Conservation (phyloP, 345 rosid species). For the Eutrema heterophyllum region DNA sequence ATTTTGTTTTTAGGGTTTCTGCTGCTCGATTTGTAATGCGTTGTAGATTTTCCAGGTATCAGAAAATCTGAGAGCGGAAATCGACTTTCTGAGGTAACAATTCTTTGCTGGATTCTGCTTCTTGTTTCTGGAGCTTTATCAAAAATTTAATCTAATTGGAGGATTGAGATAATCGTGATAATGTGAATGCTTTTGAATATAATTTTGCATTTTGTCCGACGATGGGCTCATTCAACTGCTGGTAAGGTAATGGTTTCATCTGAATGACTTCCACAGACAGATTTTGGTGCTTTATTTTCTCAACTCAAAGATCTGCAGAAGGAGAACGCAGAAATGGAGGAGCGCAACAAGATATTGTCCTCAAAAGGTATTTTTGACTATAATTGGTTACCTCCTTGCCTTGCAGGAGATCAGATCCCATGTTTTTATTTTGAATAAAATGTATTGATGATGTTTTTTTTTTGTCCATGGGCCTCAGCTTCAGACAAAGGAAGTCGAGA, state of each 20-base stretch:
- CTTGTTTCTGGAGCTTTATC: neutral
- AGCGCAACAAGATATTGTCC: constrained; percentile 48
- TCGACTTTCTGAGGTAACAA: too few relatives aligned
- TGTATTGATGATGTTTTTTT: constrained; percentile 20
- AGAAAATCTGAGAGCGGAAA: too few relatives aligned
- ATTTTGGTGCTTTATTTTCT: constrained; percentile 78
- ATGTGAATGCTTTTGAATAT: neutral
- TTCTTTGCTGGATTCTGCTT: neutral
- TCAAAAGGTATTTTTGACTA: constrained; percentile 38
- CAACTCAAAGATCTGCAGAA: constrained; percentile 74
- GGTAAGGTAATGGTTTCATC: constrained; percentile 1
- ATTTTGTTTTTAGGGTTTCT: too few relatives aligned
- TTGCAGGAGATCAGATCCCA: neutral
- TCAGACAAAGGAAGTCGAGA: constrained; percentile 57
- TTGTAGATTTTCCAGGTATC: too few relatives aligned
- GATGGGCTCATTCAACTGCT: neutral
- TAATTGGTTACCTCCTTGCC: neutral
- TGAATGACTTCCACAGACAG: constrained; percentile 43
- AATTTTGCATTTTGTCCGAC: neutral
- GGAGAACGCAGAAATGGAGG: constrained; percentile 69
- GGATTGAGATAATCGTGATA: neutral
- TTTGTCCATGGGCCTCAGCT: constrained; percentile 41
- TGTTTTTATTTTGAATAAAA: neutral
- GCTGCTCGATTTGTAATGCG: too few relatives aligned
- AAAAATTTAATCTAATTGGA: neutral